A percentile compares a stretch with the other conserved stretches of the same genome.
These are phyloP conservation scores for Plantago elongata DNA, from an alignment of 257 asterid species.

Conservation along the genomic window DNA sequence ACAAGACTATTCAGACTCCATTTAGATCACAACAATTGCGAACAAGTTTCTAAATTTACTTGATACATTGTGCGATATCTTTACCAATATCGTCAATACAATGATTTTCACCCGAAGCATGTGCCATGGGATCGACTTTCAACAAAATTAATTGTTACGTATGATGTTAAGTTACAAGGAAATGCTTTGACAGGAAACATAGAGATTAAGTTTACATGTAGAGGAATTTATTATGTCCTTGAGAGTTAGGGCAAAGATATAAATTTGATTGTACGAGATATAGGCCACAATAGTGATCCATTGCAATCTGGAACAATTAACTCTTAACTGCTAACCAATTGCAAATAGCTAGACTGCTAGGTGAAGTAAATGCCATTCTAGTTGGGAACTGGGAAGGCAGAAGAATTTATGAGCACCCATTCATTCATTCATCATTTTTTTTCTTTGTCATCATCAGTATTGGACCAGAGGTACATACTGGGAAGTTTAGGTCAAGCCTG, in stretches of 20 bases:
- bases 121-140: too few relatives aligned
- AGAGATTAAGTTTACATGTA: not conserved
- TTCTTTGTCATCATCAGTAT: conserved; percentile 20
- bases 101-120: too few relatives aligned
- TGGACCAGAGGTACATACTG: conserved; percentile 20
- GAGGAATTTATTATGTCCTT: not conserved
- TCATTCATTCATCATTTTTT: not conserved
- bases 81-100: too few relatives aligned
- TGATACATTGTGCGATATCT: too few relatives aligned
- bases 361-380: conserved; percentile 29
- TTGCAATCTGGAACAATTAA: conserved; percentile 11
- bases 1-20: too few relatives aligned
- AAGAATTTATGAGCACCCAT: conserved; percentile 6
- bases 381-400: conserved; percentile 27
- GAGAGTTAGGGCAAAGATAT: not conserved
- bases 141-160: not conserved
- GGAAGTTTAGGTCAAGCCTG: too few relatives aligned
- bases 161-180: not conserved
- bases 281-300: not conserved
- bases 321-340: conserved; percentile 26
- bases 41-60: too few relatives aligned
- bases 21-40: too few relatives aligned
- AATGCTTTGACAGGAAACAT: not conserved
- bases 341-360: not conserved
- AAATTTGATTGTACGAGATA: conserved; percentile 4